Conservation (phyloP, 345 rosid genomes). For the Microthlaspi erraticum region DNA sequence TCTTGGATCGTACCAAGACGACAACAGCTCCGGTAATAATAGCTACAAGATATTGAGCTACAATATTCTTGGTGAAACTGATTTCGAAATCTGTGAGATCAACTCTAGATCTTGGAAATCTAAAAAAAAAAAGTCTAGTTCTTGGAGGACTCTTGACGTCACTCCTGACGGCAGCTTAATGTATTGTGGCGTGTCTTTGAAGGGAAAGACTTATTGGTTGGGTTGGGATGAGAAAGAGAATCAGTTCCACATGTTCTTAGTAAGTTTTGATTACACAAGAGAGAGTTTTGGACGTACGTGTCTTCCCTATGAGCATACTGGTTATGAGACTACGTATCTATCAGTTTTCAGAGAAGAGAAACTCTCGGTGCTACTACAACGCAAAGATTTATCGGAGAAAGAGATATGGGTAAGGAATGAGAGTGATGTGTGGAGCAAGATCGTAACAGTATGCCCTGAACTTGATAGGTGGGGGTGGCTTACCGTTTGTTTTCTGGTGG, state of each 20-base stretch:
- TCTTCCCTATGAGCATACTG: not conserved
- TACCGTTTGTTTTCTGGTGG: too few species aligned
- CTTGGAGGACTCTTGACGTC: too few species aligned
- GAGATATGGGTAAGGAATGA: not conserved
- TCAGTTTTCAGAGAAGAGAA: not conserved
- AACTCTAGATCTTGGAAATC: too few species aligned
- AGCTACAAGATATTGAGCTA: too few species aligned
- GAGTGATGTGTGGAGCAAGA: not conserved
- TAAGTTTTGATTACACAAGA: not conserved
- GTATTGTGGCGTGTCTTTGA: not conserved
- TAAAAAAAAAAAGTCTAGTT: too few species aligned
- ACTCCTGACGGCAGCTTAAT: not conserved
- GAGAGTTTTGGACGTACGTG: not conserved
- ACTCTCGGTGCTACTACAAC: not conserved
- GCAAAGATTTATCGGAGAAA: not conserved
- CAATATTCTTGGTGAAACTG: too few species aligned
- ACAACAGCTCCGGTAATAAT: too few species aligned
- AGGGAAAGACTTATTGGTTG: not conserved
- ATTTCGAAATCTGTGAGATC: too few species aligned
- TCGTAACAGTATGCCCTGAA: not conserved
- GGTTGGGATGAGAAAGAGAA: not conserved
- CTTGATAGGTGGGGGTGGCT: too few species aligned
- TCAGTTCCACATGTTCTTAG: not conserved
- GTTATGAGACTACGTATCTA: not conserved
- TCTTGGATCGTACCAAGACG: too few species aligned